Base-by-base conservation (phyloP, 805 yeast species). In the Lipomyces orientalis region DNA sequence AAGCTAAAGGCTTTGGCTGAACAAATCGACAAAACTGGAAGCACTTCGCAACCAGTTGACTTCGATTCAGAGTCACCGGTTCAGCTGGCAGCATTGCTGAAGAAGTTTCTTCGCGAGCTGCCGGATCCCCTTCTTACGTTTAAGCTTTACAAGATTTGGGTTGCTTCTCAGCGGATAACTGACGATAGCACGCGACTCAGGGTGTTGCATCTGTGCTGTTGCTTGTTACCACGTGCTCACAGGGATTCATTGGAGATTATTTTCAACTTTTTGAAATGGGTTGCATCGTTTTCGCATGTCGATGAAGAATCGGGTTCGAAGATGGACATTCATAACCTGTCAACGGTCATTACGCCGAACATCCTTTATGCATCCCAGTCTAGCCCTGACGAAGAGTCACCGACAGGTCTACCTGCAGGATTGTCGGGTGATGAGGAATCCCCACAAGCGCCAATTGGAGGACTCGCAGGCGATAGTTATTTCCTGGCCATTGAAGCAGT, bases 321-420 rank as follows among this genome's bases (percentile, higher is more conserved):
- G 80, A 95, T 95, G 99, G 98, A 94, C 76, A 86, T 90, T 43
- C 97, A 93, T 76, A 95, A 95, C 77, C 83, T 95, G 70, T 97
- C 99, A 1, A 95, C 98, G 0, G 99, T 95, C 1, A 84, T 95
- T 60, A 90, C 98, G 0, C 99, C 99, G 1, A 95, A 93, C 75
- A 88, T 95, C 57, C 81, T 96, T 54, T 89, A 89, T 73, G 79
- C 89, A 1, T 29, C 56, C 19, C 35, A 31, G 34, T 4, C 64
- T 10, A 72, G 64, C 16, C 71, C 66, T 4, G 72, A 74, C n/a
- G 74, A 73, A 12, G 70, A 58, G 34, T 46, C 60, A 16, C 69
- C 68, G 12, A 54, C 69, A 35, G 71, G 69, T 62, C 66, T 66
- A 58, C 70, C 71, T 37, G 71, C 74, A 33, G 76, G 81, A 0